Conservation (phyloP, 495 filamentous ascomycete genomes). For the Trichodelitschia bisporula region DNA sequence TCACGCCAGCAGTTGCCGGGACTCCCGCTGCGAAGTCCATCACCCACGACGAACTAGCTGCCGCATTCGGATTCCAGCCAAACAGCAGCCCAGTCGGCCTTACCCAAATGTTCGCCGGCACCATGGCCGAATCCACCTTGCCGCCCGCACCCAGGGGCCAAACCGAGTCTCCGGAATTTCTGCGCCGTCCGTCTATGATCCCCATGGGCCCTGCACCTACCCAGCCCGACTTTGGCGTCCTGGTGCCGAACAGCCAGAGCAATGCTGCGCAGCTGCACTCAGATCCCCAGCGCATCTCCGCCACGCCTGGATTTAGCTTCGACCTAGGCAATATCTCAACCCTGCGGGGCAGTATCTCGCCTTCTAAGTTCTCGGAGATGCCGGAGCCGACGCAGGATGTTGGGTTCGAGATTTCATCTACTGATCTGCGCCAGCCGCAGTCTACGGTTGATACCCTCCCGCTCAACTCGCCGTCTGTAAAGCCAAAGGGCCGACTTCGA, state of each 20-base stretch:
- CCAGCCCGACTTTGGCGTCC: slow-evolving; percentile 19
- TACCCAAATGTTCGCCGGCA: slow-evolving; percentile 83
- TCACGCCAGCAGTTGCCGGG: background rate
- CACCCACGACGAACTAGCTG: slow-evolving; percentile 10
- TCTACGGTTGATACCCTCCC: slow-evolving; percentile 50
- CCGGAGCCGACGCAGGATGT: slow-evolving; percentile 71
- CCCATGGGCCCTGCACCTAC: slow-evolving; percentile 27
- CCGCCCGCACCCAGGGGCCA: too few species aligned
- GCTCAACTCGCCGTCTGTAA: too few species aligned
- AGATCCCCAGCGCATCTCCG: slow-evolving; percentile 6
- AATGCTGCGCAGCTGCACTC: too few species aligned
- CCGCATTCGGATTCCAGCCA: slow-evolving; percentile 16
- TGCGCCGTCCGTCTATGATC: slow-evolving; percentile 6
- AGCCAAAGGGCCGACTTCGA: slow-evolving; percentile 33
- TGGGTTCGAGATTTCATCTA: slow-evolving; percentile 39
- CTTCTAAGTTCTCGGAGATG: slow-evolving; percentile 34
- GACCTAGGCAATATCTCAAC: too few species aligned
- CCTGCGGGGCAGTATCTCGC: slow-evolving; percentile 5
- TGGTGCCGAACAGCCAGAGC: slow-evolving; percentile 43
- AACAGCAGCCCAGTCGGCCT: slow-evolving; percentile 29
- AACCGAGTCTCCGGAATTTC: background rate
- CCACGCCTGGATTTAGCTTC: background rate
- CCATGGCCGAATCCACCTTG: slow-evolving; percentile 41
- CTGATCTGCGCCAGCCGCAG: slow-evolving; percentile 24
- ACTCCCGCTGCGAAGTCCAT: background rate